These are phyloP conservation scores for Cytospora schulzeri DNA, from an alignment of 2,329 filamentous ascomycete genomes.

Conservation along the genomic window DNA sequence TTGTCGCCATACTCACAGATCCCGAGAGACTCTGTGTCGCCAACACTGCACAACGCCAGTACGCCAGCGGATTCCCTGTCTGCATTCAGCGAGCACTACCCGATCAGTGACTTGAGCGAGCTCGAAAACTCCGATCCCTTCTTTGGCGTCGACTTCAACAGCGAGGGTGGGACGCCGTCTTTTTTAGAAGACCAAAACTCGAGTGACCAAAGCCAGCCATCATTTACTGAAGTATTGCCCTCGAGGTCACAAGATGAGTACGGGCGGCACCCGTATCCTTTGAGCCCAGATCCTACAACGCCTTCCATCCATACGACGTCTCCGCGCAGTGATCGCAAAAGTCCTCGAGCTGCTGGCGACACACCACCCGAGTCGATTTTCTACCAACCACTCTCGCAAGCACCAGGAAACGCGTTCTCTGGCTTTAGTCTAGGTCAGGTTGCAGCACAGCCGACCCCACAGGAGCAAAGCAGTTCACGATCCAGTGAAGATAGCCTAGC, in stretches of 20 bases:
- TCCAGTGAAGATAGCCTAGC: slow-evolving; percentile 54
- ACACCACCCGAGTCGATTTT: slow-evolving; percentile 42
- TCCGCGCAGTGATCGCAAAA: slow-evolving; percentile 41
- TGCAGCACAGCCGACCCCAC: slow-evolving; percentile 50
- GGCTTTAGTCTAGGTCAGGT: slow-evolving; percentile 37
- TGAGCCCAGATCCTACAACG: slow-evolving; percentile 54
- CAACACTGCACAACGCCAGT: slow-evolving; percentile 41
- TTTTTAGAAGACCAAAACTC: slow-evolving; percentile 45
- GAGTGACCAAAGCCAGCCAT: slow-evolving; percentile 21
- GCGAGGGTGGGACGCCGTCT: slow-evolving; percentile 45
- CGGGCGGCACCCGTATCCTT: slow-evolving; percentile 42
- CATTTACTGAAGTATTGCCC: slow-evolving; percentile 3
- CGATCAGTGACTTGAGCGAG: slow-evolving; percentile 51
- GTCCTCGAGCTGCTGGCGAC: slow-evolving; percentile 31
- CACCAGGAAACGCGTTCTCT: slow-evolving; percentile 40
- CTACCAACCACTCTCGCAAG: slow-evolving; percentile 45
- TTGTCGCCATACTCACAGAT: slow-evolving; percentile 47
- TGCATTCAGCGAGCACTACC: slow-evolving; percentile 48
- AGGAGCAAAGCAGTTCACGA: slow-evolving; percentile 50
- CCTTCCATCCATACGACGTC: slow-evolving; percentile 51
- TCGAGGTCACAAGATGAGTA: slow-evolving; percentile 28
- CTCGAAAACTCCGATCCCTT: slow-evolving; percentile 52
- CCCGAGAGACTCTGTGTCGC: slow-evolving; percentile 44
- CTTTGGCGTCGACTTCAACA: slow-evolving; percentile 52
- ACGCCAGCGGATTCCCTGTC: slow-evolving; percentile 55